Percentiles rank a stretch among this genome's conserved stretches.
Conservation (phyloP, 164 flowering plant species). For the Buxus sempervirens region DNA sequence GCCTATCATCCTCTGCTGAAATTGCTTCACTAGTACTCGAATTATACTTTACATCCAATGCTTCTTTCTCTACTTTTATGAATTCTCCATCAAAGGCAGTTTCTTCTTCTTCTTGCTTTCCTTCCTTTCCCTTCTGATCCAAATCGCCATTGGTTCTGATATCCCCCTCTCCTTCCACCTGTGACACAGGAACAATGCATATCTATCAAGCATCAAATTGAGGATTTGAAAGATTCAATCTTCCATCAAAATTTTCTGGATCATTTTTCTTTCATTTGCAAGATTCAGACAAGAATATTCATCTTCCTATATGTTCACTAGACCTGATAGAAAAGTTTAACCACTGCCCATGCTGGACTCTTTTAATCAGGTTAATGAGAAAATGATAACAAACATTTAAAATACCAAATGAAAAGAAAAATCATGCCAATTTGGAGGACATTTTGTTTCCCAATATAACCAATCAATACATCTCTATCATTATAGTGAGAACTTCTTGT, state of each 20-base stretch:
- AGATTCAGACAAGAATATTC: not conserved
- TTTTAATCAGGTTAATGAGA: no score
- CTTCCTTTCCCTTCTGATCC: slow-evolving; percentile 30
- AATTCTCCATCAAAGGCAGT: slow-evolving; percentile 69
- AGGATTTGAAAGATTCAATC: not conserved
- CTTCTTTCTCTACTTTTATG: slow-evolving; percentile 90
- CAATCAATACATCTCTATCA: no score
- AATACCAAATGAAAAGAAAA: no score
- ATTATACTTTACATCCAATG: slow-evolving; percentile 41
- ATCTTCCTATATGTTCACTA: not conserved
- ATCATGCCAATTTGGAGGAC: no score
- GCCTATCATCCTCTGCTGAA: slow-evolving; percentile 19
- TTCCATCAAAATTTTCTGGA: not conserved
- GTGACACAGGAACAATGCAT: not conserved
- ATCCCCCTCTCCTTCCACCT: slow-evolving; percentile 14
- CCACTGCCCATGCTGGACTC: no score
- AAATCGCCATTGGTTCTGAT: slow-evolving; percentile 25
- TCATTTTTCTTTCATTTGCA: not conserved
- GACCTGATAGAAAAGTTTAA: no score
- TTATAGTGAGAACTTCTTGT: no score
- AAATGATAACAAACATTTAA: no score
- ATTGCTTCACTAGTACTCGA: slow-evolving; percentile 18
- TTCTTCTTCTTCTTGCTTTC: slow-evolving; percentile 57
- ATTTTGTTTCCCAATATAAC: no score
- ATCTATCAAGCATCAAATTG: not conserved